Evolutionary conservation across 345 rosid species (phyloP).

Genomic region (Salix arbutifolia): DNA sequence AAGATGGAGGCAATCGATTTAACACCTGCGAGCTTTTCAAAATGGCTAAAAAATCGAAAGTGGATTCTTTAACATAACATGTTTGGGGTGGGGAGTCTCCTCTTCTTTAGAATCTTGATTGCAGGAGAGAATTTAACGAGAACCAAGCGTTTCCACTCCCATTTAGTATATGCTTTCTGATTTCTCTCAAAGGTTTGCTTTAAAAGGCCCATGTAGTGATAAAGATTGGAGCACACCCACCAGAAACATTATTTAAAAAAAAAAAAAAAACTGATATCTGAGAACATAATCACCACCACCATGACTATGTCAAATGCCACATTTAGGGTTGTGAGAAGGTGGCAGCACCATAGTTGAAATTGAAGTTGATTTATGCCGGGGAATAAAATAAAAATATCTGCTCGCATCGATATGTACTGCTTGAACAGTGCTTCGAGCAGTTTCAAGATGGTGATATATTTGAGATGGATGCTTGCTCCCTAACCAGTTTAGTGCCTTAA

Average conservation of each 20-base stretch:
- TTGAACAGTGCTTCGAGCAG: neutral
- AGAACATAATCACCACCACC: neutral
- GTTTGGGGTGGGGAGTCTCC: neutral
- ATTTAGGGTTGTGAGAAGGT: neutral
- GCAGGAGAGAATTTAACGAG: neutral
- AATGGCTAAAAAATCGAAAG: neutral
- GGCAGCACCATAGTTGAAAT: neutral
- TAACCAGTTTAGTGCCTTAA: neutral
- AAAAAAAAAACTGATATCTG: neutral
- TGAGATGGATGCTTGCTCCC: neutral
- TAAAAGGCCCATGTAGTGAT: neutral
- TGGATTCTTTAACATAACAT: neutral
- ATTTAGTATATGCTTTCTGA: neutral
- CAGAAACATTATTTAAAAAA: neutral
- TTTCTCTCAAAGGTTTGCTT: neutral
- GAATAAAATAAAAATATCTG: neutral
- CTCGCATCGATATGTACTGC: neutral
- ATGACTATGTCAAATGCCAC: neutral
- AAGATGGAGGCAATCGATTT: neutral
- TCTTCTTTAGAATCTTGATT: slow-evolving; percentile 1
- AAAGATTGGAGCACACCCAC: neutral
- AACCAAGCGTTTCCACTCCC: slow-evolving; percentile 7
- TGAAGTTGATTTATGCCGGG: neutral
- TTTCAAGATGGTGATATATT: neutral
- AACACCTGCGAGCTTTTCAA: neutral